phyloP scores from a whole-genome alignment of 2,329 filamentous ascomycete genomes.

The Blastomyces parvus region DNA sequence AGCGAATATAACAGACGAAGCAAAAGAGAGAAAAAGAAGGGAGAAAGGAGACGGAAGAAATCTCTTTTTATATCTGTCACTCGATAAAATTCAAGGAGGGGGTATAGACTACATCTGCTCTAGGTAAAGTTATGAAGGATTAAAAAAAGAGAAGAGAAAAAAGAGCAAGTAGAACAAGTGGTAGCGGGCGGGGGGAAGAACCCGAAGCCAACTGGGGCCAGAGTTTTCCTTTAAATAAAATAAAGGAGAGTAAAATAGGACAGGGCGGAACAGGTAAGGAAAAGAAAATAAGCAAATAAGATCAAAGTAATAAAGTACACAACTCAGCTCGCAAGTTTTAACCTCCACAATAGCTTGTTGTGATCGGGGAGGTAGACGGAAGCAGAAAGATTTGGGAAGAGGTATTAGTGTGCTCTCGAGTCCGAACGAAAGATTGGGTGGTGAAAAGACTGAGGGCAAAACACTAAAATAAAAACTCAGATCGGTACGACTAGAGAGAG shows the following conservation, averaged over 20 bases:
- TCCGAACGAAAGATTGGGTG: background rate
- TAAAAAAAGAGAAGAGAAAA: background rate
- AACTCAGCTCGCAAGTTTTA: background rate
- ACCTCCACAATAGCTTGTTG: background rate
- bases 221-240: background rate
- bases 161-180: background rate
- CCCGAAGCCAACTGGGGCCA: background rate
- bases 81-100: background rate
- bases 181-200: too few relatives aligned
- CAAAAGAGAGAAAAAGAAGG: background rate
- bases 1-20: background rate
- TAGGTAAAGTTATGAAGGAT: background rate
- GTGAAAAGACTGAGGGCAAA: background rate
- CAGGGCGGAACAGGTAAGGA: background rate
- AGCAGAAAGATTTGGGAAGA: background rate
- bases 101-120: constrained; percentile 9
- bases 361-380: background rate
- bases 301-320: constrained; percentile 7
- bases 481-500: background rate
- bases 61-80: background rate
- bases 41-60: background rate
- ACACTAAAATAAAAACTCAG: constrained; percentile 2
- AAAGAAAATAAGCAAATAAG: background rate
- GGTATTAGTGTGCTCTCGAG: background rate
- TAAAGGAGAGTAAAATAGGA: background rate